A percentile compares a stretch with the other conserved stretches of the same genome.
Evolutionary conservation across 352 stramenopile genomes (phyloP).

Genomic region (Globisporangium uncinulatum): DNA sequence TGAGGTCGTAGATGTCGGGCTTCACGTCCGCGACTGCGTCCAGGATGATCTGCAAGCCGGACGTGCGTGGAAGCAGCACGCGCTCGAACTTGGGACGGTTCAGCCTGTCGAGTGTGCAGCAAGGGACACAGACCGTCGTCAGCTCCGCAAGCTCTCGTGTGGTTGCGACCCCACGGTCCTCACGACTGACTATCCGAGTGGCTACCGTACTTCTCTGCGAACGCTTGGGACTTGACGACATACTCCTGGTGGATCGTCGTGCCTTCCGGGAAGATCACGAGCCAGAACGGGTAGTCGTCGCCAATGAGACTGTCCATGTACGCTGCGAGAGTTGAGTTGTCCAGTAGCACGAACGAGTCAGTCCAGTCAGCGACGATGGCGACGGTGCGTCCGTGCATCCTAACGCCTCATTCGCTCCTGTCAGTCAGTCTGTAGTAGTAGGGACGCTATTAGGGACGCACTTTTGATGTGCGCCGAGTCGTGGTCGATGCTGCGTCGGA

Average conservation of each 20-base stretch:
- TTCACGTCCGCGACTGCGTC: constrained; percentile 81
- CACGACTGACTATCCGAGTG: background rate
- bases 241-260: constrained; percentile 89
- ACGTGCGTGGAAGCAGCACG: constrained; percentile 88
- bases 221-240: constrained; percentile 86
- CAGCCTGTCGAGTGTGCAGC: constrained; percentile 13
- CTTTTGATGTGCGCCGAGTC: constrained; percentile 63
- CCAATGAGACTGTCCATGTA: constrained; percentile 75
- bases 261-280: constrained; percentile 89
- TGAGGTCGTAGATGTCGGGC: constrained; percentile 93
- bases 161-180: background rate
- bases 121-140: background rate
- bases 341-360: too few species aligned
- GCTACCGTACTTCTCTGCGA: constrained; percentile 72
- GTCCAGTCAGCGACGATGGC: too few species aligned
- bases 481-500: constrained; percentile 76
- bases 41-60: constrained; percentile 91
- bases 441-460: constrained; percentile 1
- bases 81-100: constrained; percentile 87
- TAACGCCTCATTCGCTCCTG: too few species aligned
- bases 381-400: too few species aligned
- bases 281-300: constrained; percentile 85
- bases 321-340: constrained; percentile 10
- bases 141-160: background rate
- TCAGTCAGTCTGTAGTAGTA: too few species aligned